Evolutionary conservation across 345 rosid species (phyloP).

Genomic region (Mangifera indica): DNA sequence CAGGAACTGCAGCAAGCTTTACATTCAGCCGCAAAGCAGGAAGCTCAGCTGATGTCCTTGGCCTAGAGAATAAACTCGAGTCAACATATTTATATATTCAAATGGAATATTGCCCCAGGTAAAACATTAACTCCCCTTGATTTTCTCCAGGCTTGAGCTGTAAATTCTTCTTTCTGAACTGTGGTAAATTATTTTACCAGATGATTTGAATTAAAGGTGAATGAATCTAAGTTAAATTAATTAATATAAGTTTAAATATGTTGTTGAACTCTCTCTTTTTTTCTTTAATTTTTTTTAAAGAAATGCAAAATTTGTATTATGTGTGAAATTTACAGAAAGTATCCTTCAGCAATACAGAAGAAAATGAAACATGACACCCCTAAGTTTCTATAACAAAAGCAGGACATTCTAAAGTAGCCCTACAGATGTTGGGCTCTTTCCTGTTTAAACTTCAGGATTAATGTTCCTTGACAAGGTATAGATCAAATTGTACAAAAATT

Average conservation of each 20-base stretch:
- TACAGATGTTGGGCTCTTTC: too few relatives aligned
- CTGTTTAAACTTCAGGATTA: too few relatives aligned
- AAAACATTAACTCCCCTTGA: conserved; percentile 11
- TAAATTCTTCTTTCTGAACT: background rate
- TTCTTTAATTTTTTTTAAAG: too few relatives aligned
- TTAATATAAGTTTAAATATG: background rate
- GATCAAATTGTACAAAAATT: too few relatives aligned
- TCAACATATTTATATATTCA: conserved; percentile 88
- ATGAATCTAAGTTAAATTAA: background rate
- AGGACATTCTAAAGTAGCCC: too few relatives aligned
- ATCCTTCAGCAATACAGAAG: too few relatives aligned
- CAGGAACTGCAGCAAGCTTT: conserved; percentile 72
- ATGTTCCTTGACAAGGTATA: too few relatives aligned
- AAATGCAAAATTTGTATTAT: too few relatives aligned
- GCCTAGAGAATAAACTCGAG: conserved; percentile 66
- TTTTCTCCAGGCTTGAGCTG: conserved; percentile 2
- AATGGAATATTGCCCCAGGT: conserved; percentile 98
- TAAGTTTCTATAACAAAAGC: too few relatives aligned
- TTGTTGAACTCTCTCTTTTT: too few relatives aligned
- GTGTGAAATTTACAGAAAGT: too few relatives aligned
- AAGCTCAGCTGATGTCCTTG: conserved; percentile 50
- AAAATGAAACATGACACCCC: too few relatives aligned
- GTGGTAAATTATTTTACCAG: background rate
- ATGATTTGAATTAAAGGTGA: background rate
- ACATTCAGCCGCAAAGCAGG: conserved; percentile 54